Conservation (phyloP, 1,284 basidiomycete species). For the Coniophora puteana region DNA sequence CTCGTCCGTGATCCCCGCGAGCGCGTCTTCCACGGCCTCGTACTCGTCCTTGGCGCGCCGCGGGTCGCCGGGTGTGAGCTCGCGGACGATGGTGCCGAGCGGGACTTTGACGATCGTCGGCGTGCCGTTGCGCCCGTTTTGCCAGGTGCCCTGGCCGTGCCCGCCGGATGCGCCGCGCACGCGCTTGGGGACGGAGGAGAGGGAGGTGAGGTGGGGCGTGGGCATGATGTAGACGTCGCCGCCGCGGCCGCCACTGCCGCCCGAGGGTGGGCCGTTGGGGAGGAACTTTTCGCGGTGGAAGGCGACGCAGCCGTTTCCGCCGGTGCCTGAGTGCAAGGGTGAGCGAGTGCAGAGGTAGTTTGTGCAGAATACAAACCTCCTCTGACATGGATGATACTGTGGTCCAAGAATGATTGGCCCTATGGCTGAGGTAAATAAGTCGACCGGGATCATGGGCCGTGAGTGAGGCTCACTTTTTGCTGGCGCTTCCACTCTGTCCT, state of each 20-base stretch:
- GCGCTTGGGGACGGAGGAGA: conserved; percentile 68
- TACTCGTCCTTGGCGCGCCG: conserved; percentile 58
- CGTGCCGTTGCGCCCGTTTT: conserved; percentile 71
- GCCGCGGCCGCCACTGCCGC: conserved; percentile 86
- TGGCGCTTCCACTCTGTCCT: conserved; percentile 75
- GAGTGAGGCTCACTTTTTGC: conserved; percentile 52
- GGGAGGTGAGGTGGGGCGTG: conserved; percentile 70
- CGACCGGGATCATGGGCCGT: conserved; percentile 4
- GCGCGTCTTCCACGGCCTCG: conserved; percentile 64
- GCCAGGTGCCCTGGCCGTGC: conserved; percentile 80
- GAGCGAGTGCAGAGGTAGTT: conserved; percentile 7
- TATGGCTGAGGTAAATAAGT: conserved; percentile 25
- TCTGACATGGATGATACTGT: conserved; percentile 71
- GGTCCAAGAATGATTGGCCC: conserved; percentile 81
- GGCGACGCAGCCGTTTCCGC: conserved; percentile 80
- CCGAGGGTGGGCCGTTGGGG: conserved; percentile 81
- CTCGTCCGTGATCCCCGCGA: conserved; percentile 43
- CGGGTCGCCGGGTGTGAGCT: conserved; percentile 63
- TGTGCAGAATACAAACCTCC: conserved; percentile 51
- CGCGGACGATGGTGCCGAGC: conserved; percentile 82
- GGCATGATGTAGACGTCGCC: conserved; percentile 84
- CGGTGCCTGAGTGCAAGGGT: conserved; percentile 53
- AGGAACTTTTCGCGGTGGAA: conserved; percentile 81
- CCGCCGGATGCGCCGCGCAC: conserved; percentile 66
- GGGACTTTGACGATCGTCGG: conserved; percentile 81